A percentile compares a stretch with the other conserved stretches of the same genome.
Evolutionary conservation across 441 rosid species (phyloP).

Genomic region (Populus hybrid): DNA sequence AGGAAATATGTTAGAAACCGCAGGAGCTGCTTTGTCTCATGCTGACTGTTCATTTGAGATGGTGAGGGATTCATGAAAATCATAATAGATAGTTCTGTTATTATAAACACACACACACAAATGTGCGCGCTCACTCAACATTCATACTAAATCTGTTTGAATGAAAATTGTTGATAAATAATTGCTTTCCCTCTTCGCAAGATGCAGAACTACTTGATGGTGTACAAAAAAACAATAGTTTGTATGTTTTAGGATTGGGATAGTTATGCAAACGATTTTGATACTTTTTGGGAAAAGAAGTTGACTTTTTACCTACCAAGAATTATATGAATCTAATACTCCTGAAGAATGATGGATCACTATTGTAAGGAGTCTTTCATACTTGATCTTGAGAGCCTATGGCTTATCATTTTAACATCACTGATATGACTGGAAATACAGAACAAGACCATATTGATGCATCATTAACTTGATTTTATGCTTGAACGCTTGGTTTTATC

Average conservation of each 20-base stretch:
- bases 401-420: background rate
- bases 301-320: background rate
- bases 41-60: constrained; percentile 79
- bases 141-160: background rate
- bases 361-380: background rate
- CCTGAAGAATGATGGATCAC: no score
- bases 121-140: no score
- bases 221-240: background rate
- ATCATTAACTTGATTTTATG: background rate
- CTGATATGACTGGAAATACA: background rate
- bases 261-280: background rate
- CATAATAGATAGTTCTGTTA: background rate
- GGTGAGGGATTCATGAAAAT: constrained; percentile 39
- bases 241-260: background rate
- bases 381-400: background rate
- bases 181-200: background rate
- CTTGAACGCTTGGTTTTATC: background rate
- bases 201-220: background rate
- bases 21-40: constrained; percentile 72
- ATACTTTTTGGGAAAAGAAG: background rate
- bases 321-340: background rate
- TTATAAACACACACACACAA: background rate
- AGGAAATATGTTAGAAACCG: constrained; percentile 83
- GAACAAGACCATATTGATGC: background rate
- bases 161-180: background rate